Conservation (phyloP, 2,329 filamentous ascomycete species). For the Penicillium olsonii region DNA sequence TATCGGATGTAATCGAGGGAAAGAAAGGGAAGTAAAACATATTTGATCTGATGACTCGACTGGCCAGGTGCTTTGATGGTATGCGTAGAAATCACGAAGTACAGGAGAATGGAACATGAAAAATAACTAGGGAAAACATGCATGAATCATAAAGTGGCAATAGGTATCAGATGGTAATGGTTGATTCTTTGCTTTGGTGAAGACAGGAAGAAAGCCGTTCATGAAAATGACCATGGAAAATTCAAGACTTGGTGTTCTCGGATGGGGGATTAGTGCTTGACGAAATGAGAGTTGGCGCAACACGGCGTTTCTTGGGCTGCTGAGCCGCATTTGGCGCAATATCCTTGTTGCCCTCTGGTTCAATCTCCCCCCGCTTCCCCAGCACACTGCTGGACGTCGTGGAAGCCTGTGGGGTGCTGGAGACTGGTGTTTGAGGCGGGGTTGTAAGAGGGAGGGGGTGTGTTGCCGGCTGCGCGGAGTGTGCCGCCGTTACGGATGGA, state of each 20-base stretch:
- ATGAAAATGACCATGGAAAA: background rate
- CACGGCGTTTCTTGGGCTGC: constrained; percentile 67
- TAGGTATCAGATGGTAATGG: background rate
- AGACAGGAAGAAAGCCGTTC: background rate
- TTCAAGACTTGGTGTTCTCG: constrained; percentile 8
- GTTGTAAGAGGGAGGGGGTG: constrained; percentile 83
- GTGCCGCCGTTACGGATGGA: constrained; percentile 73
- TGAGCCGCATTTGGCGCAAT: constrained; percentile 47
- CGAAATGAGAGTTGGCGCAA: constrained; percentile 67
- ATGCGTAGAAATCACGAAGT: background rate
- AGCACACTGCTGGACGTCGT: constrained; percentile 56
- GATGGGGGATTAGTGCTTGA: constrained; percentile 21
- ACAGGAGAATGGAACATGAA: constrained; percentile 8
- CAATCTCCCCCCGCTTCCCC: constrained; percentile 54
- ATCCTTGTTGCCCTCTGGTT: constrained; percentile 45
- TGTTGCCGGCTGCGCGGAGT: constrained; percentile 53
- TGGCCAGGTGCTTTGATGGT: background rate
- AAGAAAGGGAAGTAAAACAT: background rate
- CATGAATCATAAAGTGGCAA: constrained; percentile 24
- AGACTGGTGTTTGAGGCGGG: constrained; percentile 80
- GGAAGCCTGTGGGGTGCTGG: constrained; percentile 54
- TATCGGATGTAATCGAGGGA: background rate
- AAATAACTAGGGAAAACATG: constrained; percentile 11
- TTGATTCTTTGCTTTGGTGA: background rate
- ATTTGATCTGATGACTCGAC: background rate